Evolutionary conservation across 306 rosid species (phyloP), one percentile per base, ranked within the genome.

Genomic region (Malus sylvestris): DNA sequence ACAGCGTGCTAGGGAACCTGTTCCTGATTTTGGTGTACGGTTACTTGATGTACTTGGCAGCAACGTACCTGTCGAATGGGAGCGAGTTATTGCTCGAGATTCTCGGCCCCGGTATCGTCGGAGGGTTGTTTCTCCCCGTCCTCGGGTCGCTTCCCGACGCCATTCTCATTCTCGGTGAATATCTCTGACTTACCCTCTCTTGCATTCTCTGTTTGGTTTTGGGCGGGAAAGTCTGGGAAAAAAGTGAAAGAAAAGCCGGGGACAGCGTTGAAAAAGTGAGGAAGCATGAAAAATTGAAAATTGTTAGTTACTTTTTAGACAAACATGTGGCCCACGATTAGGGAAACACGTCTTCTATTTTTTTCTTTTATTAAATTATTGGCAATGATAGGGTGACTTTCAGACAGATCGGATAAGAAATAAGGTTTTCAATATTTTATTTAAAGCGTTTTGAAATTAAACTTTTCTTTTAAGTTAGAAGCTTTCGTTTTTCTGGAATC

Each of bases 101-200:
- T 81, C 87, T 95, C 58, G 99, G 99, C 8, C 97, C 99, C 4
- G 97, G 99, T 20, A 82, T 92, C 66, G 86, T 95, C 79, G 97
- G 99, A 8, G 99, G 97, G 3, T 73, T 90, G 80, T 92, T 95
- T 22, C 99, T 95, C 18, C 99, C 97, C 2, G 76, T 87, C 2
- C 96, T 87, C 12, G 83, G 88, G 19, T 87, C 88, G 42, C 86
- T 87, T 58, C 90, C 90, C 0, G 88, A 87, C 10, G 83, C 90
- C 72, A 77, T 87, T 81, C 85, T 87, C 9, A 87, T 87, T 87
- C 88, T 87, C 16, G 88, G 90, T 84, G 77, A 16, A 16, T 33
- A 1, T 53, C 68, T 68, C 3, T 9, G 0, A 6, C 20, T 42
- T 42, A 9, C 13, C 22, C 8, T 35, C 63, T 5, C 8, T 22